phyloP scores from a whole-genome alignment of 306 rosid genomes.

The Hylodesmum podocarpum region DNA sequence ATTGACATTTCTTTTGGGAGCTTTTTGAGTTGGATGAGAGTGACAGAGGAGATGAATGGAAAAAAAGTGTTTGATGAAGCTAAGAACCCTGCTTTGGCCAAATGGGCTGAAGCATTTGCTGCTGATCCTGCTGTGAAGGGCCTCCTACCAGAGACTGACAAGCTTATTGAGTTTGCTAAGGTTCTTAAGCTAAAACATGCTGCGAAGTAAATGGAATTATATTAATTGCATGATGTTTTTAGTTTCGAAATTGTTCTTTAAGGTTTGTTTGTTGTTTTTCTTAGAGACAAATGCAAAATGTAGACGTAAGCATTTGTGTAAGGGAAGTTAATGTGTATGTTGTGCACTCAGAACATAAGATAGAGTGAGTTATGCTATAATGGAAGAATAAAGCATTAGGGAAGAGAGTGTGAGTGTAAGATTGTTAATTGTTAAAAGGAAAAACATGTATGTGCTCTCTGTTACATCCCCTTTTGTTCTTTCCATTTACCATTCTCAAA shows the following conservation, averaged over 20 bases:
- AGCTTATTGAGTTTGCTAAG: slow-evolving; percentile 43
- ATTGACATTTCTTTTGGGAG: slow-evolving; percentile 53
- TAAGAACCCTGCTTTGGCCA: slow-evolving; percentile 38
- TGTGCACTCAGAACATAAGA: too few species aligned
- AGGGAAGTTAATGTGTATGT: too few species aligned
- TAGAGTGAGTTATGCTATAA: too few species aligned
- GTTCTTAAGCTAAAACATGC: neutral
- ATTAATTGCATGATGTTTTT: too few species aligned
- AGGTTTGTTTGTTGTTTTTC: too few species aligned
- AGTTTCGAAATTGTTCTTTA: too few species aligned
- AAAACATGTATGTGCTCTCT: neutral
- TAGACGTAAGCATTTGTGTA: too few species aligned
- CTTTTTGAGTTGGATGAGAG: slow-evolving; percentile 42
- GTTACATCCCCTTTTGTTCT: neutral
- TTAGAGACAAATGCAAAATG: too few species aligned
- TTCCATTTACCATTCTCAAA: neutral
- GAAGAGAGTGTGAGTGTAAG: too few species aligned
- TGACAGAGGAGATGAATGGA: slow-evolving; percentile 33
- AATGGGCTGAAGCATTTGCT: slow-evolving; percentile 47
- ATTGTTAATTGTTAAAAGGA: too few species aligned
- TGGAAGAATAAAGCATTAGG: too few species aligned
- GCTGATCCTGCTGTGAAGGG: slow-evolving; percentile 45
- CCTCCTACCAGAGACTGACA: slow-evolving; percentile 45
- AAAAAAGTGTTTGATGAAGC: slow-evolving; percentile 34
- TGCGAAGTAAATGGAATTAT: slow-evolving; percentile 1